Percentiles rank a stretch among this genome's conserved stretches.
phyloP scores from a whole-genome alignment of 768 basidiomycete species.

The Leccinum fibrillosum region DNA sequence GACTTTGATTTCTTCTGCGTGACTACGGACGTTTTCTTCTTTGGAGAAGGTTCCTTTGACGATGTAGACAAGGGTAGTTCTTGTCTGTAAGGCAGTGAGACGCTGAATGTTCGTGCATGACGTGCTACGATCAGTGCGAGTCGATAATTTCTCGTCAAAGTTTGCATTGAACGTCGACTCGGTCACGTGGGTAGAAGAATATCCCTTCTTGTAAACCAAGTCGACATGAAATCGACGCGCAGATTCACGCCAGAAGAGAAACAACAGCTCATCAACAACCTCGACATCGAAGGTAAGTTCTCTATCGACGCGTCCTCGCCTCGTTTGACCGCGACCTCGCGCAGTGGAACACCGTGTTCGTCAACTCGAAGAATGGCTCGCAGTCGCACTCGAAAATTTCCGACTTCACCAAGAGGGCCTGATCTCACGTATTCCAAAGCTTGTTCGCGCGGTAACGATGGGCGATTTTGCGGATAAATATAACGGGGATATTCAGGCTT shows the following conservation, averaged over 20 bases:
- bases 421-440: constrained; percentile 70
- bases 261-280: constrained; percentile 67
- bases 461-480: constrained; percentile 78
- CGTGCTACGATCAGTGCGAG: constrained; percentile 14
- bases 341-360: constrained; percentile 71
- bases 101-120: constrained; percentile 8
- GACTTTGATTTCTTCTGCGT: constrained; percentile 9
- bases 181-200: not conserved
- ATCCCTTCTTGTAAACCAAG: too few relatives aligned
- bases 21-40: not conserved
- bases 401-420: constrained; percentile 72
- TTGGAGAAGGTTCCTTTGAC: not conserved
- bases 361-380: constrained; percentile 74
- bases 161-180: constrained; percentile 5
- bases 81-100: not conserved
- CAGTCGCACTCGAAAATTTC: constrained; percentile 71
- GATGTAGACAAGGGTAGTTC: not conserved
- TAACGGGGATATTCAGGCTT: constrained; percentile 70
- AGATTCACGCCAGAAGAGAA: constrained; percentile 68
- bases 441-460: constrained; percentile 69
- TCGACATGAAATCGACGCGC: constrained; percentile 26
- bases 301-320: too few relatives aligned
- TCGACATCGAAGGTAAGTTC: constrained; percentile 70
- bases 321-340: not conserved
- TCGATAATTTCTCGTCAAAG: constrained; percentile 2